phyloP scores from a whole-genome alignment of 176 grass and related monocot genomes.

The Aechmea fasciata region DNA sequence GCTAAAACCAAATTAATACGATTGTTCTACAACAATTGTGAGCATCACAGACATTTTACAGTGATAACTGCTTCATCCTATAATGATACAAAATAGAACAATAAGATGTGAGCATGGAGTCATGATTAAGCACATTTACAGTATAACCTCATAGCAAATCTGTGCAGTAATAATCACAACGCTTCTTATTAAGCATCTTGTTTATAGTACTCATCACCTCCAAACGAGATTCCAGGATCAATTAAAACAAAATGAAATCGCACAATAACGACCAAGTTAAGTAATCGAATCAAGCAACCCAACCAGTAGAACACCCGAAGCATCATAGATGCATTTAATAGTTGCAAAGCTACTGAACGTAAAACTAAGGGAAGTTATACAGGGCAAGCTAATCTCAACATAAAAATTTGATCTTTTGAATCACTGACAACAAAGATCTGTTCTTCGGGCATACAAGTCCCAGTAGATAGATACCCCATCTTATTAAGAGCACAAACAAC shows the following conservation, averaged over 20 bases:
- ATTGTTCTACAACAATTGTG: not conserved
- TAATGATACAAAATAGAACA: not conserved
- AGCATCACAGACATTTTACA: not conserved
- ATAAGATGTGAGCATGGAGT: not conserved
- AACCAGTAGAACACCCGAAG: not conserved
- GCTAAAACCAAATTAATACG: not conserved
- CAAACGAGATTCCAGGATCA: not conserved
- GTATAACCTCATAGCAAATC: not conserved
- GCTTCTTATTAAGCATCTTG: not conserved
- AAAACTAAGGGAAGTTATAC: conserved; percentile 9
- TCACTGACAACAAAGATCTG: conserved; percentile 26
- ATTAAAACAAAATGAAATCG: not conserved
- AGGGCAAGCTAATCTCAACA: not conserved
- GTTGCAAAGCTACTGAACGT: conserved; percentile 2
- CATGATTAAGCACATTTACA: not conserved
- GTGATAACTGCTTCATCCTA: not conserved
- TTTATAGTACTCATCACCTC: not conserved
- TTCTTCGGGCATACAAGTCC: conserved; percentile 15
- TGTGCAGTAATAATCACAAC: not conserved
- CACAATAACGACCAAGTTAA: not conserved
- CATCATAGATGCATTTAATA: not conserved
- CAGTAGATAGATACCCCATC: conserved; percentile 18
- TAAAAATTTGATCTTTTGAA: conserved; percentile 3
- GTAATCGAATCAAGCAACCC: not conserved
- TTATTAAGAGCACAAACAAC: conserved; percentile 34